Base-by-base conservation (phyloP, 2,329 filamentous ascomycete species). In the Xylaria arbuscula region DNA sequence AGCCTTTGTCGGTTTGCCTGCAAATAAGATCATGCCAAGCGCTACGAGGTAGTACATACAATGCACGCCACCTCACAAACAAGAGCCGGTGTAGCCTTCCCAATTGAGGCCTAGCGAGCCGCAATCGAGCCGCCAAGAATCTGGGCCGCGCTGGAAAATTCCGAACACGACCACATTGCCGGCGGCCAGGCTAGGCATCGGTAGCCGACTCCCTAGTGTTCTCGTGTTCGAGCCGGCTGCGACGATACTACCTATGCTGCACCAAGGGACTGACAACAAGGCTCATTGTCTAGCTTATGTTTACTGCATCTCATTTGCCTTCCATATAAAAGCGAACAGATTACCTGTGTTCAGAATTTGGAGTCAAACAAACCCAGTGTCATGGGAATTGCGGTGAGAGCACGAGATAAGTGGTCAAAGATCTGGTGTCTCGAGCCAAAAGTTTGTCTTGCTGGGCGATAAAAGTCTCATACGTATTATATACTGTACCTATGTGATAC, bases 1-100 rank as follows among this genome's bases (percentile, higher is more conserved):
- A 4, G 32, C 51, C 19, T 48, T 22, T 45, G 22, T 6, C 8
- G 28, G 28, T 28, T 28, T 53, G 47, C 62, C 62, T 65, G 54
- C 60, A 64, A 59, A 65, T 65, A 60, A 53, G 62, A 65, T 54
- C 28, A 53, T 28, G 62, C 62, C 62, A 65, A 65, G 62, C 34
- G 36, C 17, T 24, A 32, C 28, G 28, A 28, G 5, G 28, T 28
- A 28, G 28, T 28, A 28, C 28, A 28, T 28, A 28, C 17, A 24
- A 38, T 38, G 19, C 9, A 17, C 17, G 34, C 54, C 13, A 40
- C 17, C 54, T 17, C 8, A n/a, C 40, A 42, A 15, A 15, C 55
- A 57, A n/a, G 13, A 40, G 22, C 42, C 56, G 42, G 56, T 45
- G 28, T 34, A 47, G 10, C 48, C 9, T 59, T 28, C 42, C 28